A percentile compares a stretch with the other conserved stretches of the same genome.
Evolutionary conservation across 805 yeast genomes (phyloP).

Genomic region (Candida maltosa): DNA sequence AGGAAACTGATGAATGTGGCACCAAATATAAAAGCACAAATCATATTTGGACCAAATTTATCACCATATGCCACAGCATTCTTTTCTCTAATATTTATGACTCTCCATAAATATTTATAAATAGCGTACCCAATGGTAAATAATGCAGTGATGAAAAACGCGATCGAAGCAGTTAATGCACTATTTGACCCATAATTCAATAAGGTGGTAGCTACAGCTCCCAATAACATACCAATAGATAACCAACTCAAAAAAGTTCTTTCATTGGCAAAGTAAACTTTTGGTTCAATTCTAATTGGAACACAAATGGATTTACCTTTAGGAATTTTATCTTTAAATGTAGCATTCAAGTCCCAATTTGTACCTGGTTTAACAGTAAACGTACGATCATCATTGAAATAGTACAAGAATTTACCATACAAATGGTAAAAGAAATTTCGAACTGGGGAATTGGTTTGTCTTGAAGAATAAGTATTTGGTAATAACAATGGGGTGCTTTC

Average conservation of each 20-base stretch:
- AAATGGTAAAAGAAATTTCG: slow-evolving; percentile 26
- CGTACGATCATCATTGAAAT: slow-evolving; percentile 43
- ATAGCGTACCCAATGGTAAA: slow-evolving; percentile 71
- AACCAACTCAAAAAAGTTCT: slow-evolving; percentile 93
- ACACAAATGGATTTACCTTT: slow-evolving; percentile 86
- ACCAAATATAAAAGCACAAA: slow-evolving; percentile 70
- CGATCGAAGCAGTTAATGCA: slow-evolving; percentile 80
- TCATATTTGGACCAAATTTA: slow-evolving; percentile 77
- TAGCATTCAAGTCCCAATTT: slow-evolving; percentile 39
- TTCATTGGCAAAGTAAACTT: slow-evolving; percentile 98
- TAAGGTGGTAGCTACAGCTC: slow-evolving; percentile 85
- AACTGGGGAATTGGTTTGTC: slow-evolving; percentile 27
- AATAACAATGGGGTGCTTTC: slow-evolving; percentile 41
- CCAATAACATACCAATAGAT: slow-evolving; percentile 82
- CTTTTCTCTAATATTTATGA: slow-evolving; percentile 75
- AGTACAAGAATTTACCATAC: slow-evolving; percentile 36
- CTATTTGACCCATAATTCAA: slow-evolving; percentile 74
- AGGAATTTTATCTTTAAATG: slow-evolving; percentile 64
- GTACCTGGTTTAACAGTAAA: slow-evolving; percentile 44
- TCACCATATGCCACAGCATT: slow-evolving; percentile 85
- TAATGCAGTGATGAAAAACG: slow-evolving; percentile 80
- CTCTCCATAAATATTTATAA: slow-evolving; percentile 76
- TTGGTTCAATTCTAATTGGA: slow-evolving; percentile 96
- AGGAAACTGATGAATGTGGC: slow-evolving; percentile 64
- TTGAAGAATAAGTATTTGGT: slow-evolving; percentile 29